Evolutionary conservation across 1,139 yeast genomes (phyloP).

Genomic region (Debaryomycetaceae sp.): DNA sequence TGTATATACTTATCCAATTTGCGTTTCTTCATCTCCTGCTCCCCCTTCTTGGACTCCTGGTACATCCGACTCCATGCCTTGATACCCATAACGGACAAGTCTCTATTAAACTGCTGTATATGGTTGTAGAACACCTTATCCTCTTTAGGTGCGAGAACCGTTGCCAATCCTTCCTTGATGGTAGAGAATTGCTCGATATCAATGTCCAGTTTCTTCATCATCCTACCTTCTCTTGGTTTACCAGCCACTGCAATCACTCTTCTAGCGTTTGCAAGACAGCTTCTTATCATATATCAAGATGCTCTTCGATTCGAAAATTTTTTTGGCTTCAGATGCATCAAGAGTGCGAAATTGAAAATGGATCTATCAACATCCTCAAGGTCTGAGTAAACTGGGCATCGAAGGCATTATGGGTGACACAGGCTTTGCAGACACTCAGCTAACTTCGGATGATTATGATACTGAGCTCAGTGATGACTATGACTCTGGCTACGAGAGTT

Average conservation of each 20-base stretch:
- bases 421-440: background rate
- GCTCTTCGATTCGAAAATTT: background rate
- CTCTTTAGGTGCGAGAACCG: slow-evolving; percentile 70
- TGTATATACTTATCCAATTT: slow-evolving; percentile 42
- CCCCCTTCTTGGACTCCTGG: slow-evolving; percentile 16
- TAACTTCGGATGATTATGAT: background rate
- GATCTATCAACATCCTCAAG: background rate
- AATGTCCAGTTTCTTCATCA: slow-evolving; percentile 5
- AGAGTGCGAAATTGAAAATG: background rate
- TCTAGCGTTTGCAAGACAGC: background rate
- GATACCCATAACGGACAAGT: slow-evolving; percentile 79
- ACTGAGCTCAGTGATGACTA: slow-evolving; percentile 6
- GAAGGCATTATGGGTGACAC: background rate
- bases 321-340: background rate
- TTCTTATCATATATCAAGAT: background rate
- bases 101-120: slow-evolving; percentile 94
- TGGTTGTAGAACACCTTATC: slow-evolving; percentile 92
- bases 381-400: background rate
- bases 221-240: background rate
- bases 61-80: slow-evolving; percentile 76
- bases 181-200: slow-evolving; percentile 36
- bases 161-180: slow-evolving; percentile 78
- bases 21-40: slow-evolving; percentile 11
- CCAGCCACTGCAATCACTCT: slow-evolving; percentile 2
- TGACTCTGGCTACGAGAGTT: slow-evolving; percentile 12